These are phyloP conservation scores for Neurospora sp. DNA, from an alignment of 495 filamentous ascomycete genomes.

Conservation along the genomic window DNA sequence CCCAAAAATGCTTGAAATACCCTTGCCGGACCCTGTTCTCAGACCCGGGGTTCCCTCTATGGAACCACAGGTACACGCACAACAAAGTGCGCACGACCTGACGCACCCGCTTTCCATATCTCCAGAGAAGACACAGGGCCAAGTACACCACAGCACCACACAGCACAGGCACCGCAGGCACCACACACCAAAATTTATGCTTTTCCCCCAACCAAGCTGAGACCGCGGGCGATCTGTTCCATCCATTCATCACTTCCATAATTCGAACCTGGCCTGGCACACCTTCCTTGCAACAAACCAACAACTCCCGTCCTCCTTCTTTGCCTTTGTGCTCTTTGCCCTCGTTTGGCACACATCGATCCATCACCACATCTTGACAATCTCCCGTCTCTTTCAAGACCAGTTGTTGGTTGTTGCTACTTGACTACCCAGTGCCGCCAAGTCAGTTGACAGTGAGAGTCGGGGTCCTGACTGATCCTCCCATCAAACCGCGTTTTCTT, in stretches of 20 bases:
- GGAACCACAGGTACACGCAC: too few relatives aligned
- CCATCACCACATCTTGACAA: background rate
- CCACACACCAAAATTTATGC: background rate
- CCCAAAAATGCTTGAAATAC: too few relatives aligned
- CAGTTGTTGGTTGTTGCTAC: background rate
- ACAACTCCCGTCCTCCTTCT: background rate
- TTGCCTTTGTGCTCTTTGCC: background rate
- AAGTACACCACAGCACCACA: background rate
- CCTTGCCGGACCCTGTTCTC: too few relatives aligned
- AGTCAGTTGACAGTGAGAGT: background rate
- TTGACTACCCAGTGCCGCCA: background rate
- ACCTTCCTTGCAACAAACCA: background rate
- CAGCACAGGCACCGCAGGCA: background rate
- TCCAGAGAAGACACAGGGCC: background rate
- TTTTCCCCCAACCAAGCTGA: background rate
- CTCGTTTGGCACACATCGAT: background rate
- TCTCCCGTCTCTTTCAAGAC: background rate
- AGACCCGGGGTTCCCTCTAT: too few relatives aligned
- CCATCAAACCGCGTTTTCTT: background rate
- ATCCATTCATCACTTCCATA: background rate
- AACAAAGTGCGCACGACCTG: background rate
- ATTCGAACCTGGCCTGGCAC: background rate
- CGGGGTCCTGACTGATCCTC: background rate
- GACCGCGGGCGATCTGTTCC: background rate
- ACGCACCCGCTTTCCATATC: background rate